These are phyloP conservation scores for Aspergillus phoenicis DNA, from an alignment of 2,329 filamentous ascomycete species.

Conservation along the genomic window DNA sequence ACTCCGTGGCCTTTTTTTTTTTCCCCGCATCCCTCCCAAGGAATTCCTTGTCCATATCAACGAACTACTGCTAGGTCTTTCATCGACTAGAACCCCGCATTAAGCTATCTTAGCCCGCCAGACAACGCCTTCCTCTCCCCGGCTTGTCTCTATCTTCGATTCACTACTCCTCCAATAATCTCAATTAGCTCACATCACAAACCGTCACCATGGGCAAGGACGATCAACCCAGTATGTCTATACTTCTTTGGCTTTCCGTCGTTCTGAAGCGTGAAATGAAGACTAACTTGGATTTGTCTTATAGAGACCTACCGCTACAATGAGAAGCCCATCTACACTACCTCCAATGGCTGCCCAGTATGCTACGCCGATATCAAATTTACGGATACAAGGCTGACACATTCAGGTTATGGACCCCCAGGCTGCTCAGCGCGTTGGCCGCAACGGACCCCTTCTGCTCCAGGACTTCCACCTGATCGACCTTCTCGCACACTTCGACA, in stretches of 20 bases:
- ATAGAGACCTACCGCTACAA: constrained; percentile 54
- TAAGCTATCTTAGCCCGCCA: too few relatives aligned
- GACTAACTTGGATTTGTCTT: not conserved
- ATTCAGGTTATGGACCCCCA: constrained; percentile 55
- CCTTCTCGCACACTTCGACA: constrained; percentile 52
- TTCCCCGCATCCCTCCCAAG: not conserved
- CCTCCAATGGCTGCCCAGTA: constrained; percentile 61
- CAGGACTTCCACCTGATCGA: constrained; percentile 69
- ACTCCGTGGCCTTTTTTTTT: not conserved
- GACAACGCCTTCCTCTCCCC: not conserved
- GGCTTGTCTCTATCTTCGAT: constrained; percentile 8
- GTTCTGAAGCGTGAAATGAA: not conserved
- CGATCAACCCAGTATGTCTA: constrained; percentile 35
- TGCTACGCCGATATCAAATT: not conserved
- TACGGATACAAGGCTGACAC: constrained; percentile 6
- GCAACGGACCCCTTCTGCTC: constrained; percentile 62
- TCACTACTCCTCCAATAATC: not conserved
- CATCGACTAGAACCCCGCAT: not conserved
- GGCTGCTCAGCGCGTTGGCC: constrained; percentile 56
- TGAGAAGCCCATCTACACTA: constrained; percentile 61
- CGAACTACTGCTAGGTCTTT: not conserved
- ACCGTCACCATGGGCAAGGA: constrained; percentile 40
- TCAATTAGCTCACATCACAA: not conserved
- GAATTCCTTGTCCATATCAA: not conserved
- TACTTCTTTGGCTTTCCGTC: not conserved